Conservation (phyloP, 202 grass and related monocot species). For the Panicum hallii region DNA sequence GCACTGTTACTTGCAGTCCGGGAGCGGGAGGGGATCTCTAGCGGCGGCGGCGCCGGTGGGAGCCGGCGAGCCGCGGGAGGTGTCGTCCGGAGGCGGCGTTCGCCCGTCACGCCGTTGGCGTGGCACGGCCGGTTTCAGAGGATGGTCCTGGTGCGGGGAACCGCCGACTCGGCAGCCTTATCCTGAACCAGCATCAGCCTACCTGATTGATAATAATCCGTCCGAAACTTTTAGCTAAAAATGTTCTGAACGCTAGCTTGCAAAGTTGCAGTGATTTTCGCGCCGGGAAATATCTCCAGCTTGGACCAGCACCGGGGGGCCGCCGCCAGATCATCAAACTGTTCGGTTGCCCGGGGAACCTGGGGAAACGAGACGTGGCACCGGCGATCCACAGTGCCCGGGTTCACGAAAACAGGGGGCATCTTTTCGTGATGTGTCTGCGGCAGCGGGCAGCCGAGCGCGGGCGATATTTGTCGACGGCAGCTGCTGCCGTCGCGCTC, state of each 20-base stretch:
- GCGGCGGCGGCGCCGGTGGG: conserved; percentile 22
- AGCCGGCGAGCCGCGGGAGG: conserved; percentile 7
- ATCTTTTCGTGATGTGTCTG: neutral
- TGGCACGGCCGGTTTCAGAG: conserved; percentile 24
- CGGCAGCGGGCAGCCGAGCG: too few relatives aligned
- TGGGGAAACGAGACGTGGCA: neutral
- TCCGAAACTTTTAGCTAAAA: neutral
- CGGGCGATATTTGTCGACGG: neutral
- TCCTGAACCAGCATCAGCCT: neutral
- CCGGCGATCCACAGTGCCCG: neutral
- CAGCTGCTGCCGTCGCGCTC: neutral
- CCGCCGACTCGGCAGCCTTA: conserved; percentile 9
- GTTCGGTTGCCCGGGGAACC: neutral
- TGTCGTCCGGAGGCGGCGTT: conserved; percentile 26
- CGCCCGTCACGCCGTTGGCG: conserved; percentile 26
- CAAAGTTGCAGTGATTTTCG: neutral
- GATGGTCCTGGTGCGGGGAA: conserved; percentile 8
- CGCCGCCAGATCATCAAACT: neutral
- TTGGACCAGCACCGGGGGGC: neutral
- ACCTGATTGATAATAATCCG: neutral
- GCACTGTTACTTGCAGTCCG: too few relatives aligned
- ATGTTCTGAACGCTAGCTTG: neutral
- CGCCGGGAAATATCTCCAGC: neutral
- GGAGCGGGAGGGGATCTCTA: neutral
- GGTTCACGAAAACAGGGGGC: neutral